Evolutionary conservation across 306 rosid species (phyloP).

Genomic region (Spatholobus suberectus): DNA sequence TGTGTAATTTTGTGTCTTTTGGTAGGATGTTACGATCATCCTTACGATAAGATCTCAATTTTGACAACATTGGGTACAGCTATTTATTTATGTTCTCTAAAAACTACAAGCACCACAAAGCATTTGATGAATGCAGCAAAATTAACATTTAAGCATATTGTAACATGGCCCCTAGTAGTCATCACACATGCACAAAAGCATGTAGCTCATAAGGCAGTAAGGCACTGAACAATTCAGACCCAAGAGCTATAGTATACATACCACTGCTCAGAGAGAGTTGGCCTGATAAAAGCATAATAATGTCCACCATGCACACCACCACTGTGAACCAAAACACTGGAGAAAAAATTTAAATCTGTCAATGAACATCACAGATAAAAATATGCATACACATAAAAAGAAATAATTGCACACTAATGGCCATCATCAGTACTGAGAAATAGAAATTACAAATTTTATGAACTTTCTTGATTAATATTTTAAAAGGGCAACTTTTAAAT

Average conservation of each 20-base stretch:
- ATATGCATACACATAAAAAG: constrained; percentile 5
- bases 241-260: constrained; percentile 39
- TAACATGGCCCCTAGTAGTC: background rate
- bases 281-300: constrained; percentile 97
- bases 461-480: background rate
- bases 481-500: background rate
- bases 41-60: background rate
- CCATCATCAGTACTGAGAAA: constrained; percentile 16
- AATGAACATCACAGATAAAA: constrained; percentile 11
- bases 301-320: constrained; percentile 99
- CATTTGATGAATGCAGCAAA: constrained; percentile 5
- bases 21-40: no score
- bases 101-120: constrained; percentile 35
- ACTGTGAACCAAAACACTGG: constrained; percentile 98
- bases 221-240: constrained; percentile 22
- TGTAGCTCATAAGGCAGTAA: constrained; percentile 22
- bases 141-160: constrained; percentile 1
- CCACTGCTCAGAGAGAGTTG: constrained; percentile 96
- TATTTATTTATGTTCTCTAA: background rate
- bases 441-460: constrained; percentile 3
- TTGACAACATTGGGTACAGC: background rate
- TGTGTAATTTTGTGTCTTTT: background rate
- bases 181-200: constrained; percentile 19
- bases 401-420: background rate
- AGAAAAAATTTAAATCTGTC: constrained; percentile 35